These are phyloP conservation scores for Microthyrium microscopicum DNA, from an alignment of 2,329 filamentous ascomycete genomes.

Conservation along the genomic window DNA sequence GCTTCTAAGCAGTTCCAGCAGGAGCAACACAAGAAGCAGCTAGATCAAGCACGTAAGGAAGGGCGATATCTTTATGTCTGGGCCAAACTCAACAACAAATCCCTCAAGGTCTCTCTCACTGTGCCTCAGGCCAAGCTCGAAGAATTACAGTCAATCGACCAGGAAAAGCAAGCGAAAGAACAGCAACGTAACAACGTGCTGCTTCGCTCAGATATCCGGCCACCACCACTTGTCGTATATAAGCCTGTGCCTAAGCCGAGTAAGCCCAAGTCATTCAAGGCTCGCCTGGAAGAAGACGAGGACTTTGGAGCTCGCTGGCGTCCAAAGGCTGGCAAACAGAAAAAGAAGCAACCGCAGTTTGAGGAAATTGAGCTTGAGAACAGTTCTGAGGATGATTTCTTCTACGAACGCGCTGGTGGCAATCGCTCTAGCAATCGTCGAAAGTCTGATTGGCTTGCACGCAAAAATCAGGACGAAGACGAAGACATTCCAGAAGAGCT, in stretches of 20 bases:
- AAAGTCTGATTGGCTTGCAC: slow-evolving; percentile 24
- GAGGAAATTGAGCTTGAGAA: slow-evolving; percentile 30
- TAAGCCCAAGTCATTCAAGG: slow-evolving; percentile 17
- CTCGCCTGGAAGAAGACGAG: slow-evolving; percentile 24
- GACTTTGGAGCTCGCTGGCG: slow-evolving; percentile 20
- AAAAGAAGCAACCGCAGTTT: slow-evolving; percentile 17
- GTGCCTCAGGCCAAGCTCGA: slow-evolving; percentile 19
- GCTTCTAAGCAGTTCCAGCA: slow-evolving; percentile 31
- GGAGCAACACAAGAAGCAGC: slow-evolving; percentile 27
- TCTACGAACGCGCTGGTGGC: slow-evolving; percentile 13
- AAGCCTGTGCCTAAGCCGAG: slow-evolving; percentile 9
- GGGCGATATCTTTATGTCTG: slow-evolving; percentile 29
- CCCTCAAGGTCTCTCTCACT: slow-evolving; percentile 25
- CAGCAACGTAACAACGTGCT: slow-evolving; percentile 15
- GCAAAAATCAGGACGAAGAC: slow-evolving; percentile 20
- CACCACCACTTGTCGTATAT: slow-evolving; percentile 11
- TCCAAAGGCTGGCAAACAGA: slow-evolving; percentile 11
- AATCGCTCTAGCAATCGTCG: slow-evolving; percentile 8
- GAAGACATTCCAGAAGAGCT: slow-evolving; percentile 27
- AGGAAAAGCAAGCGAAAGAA: slow-evolving; percentile 13
- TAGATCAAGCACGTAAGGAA: slow-evolving; percentile 25
- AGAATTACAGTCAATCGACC: slow-evolving; percentile 16
- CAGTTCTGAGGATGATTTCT: slow-evolving; percentile 25
- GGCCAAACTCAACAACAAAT: slow-evolving; percentile 28
- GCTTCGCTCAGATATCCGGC: slow-evolving; percentile 20